These are phyloP conservation scores for Fusarium sp. DNA, from an alignment of 2,329 filamentous ascomycete genomes.

Conservation along the genomic window DNA sequence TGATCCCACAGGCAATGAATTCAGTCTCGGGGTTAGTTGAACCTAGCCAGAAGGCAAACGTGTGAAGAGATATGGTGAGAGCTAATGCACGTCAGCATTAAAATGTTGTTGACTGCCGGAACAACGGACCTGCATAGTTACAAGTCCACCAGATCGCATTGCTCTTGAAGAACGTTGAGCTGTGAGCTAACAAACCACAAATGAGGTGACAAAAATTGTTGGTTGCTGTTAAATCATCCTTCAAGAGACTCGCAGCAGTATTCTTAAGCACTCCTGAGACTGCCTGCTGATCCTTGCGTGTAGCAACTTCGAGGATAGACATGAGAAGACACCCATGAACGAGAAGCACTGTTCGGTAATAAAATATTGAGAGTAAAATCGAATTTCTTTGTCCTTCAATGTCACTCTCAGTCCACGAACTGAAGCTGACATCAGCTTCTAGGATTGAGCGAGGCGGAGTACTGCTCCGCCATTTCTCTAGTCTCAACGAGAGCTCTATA, in stretches of 20 bases:
- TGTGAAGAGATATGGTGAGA: not conserved
- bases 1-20: not conserved
- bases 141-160: conserved; percentile 1
- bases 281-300: not conserved
- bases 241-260: not conserved
- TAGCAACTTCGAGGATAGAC: not conserved
- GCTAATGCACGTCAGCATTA: not conserved
- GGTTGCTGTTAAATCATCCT: not conserved
- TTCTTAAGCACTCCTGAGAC: not conserved
- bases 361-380: not conserved
- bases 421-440: not conserved
- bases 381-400: not conserved
- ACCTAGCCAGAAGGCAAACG: not conserved
- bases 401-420: not conserved
- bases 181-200: not conserved
- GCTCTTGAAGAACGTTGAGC: not conserved
- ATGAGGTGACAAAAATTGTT: not conserved
- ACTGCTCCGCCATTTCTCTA: not conserved
- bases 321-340: not conserved
- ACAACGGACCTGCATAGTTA: not conserved
- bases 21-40: not conserved
- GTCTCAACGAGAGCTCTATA: not conserved
- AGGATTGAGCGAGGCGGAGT: not conserved
- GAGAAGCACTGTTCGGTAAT: not conserved
- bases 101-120: not conserved